Percentiles rank a stretch among this genome's conserved stretches.
Evolutionary conservation across 352 stramenopile species (phyloP).

Genomic region (Pythium dissimile): DNA sequence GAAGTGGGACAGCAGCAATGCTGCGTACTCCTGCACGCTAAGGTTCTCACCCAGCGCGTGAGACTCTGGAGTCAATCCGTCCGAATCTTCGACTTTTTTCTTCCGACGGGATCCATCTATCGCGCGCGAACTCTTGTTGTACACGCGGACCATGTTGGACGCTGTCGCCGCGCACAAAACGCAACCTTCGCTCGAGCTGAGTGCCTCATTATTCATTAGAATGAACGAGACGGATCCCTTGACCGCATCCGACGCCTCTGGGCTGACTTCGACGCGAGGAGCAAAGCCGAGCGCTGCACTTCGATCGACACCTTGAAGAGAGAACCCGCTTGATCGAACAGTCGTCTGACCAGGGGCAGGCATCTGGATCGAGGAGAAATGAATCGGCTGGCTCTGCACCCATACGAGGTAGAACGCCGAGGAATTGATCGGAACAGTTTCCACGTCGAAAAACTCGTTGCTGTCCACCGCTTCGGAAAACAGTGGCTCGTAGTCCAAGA

Average conservation of each 20-base stretch:
- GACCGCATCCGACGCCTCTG: constrained; percentile 40
- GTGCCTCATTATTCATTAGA: constrained; percentile 38
- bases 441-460: constrained; percentile 51
- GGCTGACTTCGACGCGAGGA: constrained; percentile 44
- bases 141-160: constrained; percentile 62
- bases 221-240: constrained; percentile 74
- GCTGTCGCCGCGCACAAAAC: constrained; percentile 62
- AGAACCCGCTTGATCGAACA: constrained; percentile 55
- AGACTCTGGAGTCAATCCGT: constrained; percentile 33
- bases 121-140: constrained; percentile 14
- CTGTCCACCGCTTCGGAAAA: constrained; percentile 39
- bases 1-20: constrained; percentile 55
- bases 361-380: constrained; percentile 64
- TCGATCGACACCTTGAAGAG: constrained; percentile 57
- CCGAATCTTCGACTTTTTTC: constrained; percentile 41
- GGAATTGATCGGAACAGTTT: constrained; percentile 56
- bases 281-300: constrained; percentile 53
- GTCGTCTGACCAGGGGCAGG: constrained; percentile 44
- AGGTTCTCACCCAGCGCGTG: constrained; percentile 21
- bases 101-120: constrained; percentile 4
- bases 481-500: constrained; percentile 64
- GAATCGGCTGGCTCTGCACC: constrained; percentile 46
- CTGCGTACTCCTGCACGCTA: constrained; percentile 55
- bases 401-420: constrained; percentile 72
- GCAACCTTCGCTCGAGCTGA: constrained; percentile 29